phyloP scores from a whole-genome alignment of 2,329 filamentous ascomycete genomes.

The Pleoardoris graminearum region DNA sequence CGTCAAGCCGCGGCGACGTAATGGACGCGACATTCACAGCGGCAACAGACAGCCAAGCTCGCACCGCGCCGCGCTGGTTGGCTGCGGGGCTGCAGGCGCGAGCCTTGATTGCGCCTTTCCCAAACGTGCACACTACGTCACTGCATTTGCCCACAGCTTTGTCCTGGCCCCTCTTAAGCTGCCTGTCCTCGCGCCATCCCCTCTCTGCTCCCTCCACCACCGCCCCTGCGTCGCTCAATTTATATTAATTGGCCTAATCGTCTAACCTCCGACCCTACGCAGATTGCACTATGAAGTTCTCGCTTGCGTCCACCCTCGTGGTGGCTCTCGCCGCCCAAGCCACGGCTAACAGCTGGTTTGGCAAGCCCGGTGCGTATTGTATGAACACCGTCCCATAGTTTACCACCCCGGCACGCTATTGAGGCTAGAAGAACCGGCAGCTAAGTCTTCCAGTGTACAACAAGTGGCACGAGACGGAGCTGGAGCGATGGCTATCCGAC shows the following conservation, averaged over 20 bases:
- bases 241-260: conserved; percentile 28
- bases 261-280: conserved; percentile 10
- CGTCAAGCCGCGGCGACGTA: conserved; percentile 5
- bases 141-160: conserved; percentile 24
- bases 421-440: conserved; percentile 9
- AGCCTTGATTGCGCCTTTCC: conserved; percentile 22
- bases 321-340: conserved; percentile 72
- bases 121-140: conserved; percentile 40
- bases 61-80: conserved; percentile 19
- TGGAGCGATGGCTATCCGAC: conserved; percentile 95
- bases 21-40: too few relatives aligned
- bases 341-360: conserved; percentile 79
- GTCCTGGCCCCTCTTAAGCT: conserved; percentile 30
- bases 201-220: conserved; percentile 13
- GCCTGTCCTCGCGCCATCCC: conserved; percentile 6
- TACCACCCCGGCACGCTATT: background rate
- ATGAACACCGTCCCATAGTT: conserved; percentile 15
- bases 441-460: conserved; percentile 74
- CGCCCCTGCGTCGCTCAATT: conserved; percentile 20
- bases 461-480: conserved; percentile 97
- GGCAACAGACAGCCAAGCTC: conserved; percentile 8
- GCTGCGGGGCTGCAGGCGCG: conserved; percentile 20
- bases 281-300: conserved; percentile 71
- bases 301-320: conserved; percentile 68
- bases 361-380: conserved; percentile 72